These are phyloP conservation scores for Mucor piriformis DNA, from an alignment of 371 early-diverging fungal species.

Conservation along the genomic window DNA sequence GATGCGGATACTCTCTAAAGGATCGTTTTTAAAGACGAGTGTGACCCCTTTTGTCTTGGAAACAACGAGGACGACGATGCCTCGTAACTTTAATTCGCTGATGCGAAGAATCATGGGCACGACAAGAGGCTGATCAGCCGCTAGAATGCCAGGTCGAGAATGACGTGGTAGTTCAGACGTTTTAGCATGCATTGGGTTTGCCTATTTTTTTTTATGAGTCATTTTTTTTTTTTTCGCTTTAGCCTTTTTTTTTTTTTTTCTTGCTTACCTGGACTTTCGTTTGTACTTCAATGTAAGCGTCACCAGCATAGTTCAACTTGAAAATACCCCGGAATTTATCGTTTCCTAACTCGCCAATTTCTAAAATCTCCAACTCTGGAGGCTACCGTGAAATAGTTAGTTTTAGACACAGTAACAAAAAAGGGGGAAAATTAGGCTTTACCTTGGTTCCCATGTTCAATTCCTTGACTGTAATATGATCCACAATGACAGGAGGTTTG, in stretches of 20 bases:
- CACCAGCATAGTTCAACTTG: constrained; percentile 90
- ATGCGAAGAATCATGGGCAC: constrained; percentile 96
- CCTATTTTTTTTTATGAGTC: constrained; percentile 45
- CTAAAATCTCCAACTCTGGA: constrained; percentile 96
- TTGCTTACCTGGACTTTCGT: constrained; percentile 95
- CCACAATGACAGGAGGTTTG: constrained; percentile 90
- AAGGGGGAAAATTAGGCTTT: constrained; percentile 20
- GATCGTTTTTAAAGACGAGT: constrained; percentile 95
- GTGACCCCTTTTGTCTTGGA: constrained; percentile 92
- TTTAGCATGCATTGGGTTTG: constrained; percentile 78
- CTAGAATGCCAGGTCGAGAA: constrained; percentile 72
- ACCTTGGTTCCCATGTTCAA: constrained; percentile 94
- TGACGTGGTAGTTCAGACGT: constrained; percentile 60
- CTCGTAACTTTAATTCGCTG: constrained; percentile 83
- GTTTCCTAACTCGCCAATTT: constrained; percentile 91
- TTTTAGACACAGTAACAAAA: too few species aligned
- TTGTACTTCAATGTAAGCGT: constrained; percentile 90
- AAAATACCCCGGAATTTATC: constrained; percentile 96
- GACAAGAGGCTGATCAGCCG: constrained; percentile 90
- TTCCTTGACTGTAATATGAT: constrained; percentile 86
- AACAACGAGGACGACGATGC: constrained; percentile 92
- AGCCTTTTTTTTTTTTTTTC: not conserved
- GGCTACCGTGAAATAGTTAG: too few species aligned
- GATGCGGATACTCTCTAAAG: constrained; percentile 90
- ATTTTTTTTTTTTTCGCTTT: not conserved